Base-by-base conservation (phyloP, 352 stramenopile genomes). In the Elongisporangium prolatum region DNA sequence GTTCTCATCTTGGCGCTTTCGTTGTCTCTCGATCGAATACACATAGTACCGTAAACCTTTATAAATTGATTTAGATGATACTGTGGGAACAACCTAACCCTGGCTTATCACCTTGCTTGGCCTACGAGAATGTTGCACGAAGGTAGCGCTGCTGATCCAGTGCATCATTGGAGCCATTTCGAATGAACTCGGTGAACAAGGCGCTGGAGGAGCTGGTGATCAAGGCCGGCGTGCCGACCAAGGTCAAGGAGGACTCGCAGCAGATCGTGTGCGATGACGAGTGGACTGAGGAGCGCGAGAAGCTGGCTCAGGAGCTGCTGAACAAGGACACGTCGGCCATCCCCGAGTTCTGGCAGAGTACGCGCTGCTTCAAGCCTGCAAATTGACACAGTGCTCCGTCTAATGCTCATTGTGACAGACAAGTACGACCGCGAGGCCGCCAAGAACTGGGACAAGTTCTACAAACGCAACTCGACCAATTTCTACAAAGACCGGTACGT, bases 381-480 rank as follows among this genome's bases (percentile, higher is more conserved):
- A n/a, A n/a, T n/a, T n/a, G n/a, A n/a, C n/a, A n/a, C n/a, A n/a
- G n/a, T n/a, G n/a, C n/a, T n/a, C n/a, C n/a, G n/a, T n/a, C n/a
- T n/a, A n/a, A n/a, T n/a, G n/a, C n/a, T n/a, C n/a, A n/a, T n/a
- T n/a, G n/a, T n/a, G n/a, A n/a, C 52, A 84, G 77, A 77, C 10
- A 93, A 95, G 62, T 95, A 94, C 63, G 84, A 96, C 58, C 60
- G 79, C 13, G 78, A 96, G 37, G 86, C 90, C 0, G 79, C 82
- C 50, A 88, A 86, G 67, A 95, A 79, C 66, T 98, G 95, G 95
- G 88, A 98, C 68, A 85, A 88, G 60, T 98, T 98, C 71, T 98
- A 98, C 73, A 86, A 93, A 53, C 78, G 88, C 54, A 97, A 98
- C 74, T 77, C 81, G 50, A 97, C 80, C 54, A 96, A 97, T 58